Base-by-base conservation (phyloP, 176 grass and related monocot genomes). In the Puccinellia tenuiflora region DNA sequence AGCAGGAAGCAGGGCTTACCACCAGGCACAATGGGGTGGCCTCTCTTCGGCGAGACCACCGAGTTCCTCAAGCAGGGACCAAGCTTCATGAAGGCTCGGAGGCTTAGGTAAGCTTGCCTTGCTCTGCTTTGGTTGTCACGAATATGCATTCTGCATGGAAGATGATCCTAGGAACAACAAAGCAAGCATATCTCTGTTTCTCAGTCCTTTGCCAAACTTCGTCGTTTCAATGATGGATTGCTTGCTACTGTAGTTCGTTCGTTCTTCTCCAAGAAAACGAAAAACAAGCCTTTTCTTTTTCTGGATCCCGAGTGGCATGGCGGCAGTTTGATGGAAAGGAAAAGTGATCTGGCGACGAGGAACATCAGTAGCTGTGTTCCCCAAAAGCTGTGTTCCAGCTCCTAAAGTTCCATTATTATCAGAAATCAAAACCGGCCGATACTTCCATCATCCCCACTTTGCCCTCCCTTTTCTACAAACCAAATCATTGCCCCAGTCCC, bases 1-100 rank as follows among this genome's bases (percentile, higher is more conserved):
- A 91, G 89, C 79, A 66, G 94, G 73, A 87, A 85, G 75, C 75
- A 86, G 55, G 89, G 89, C 54, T 35, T 91, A 45, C 94, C 94
- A 80, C 94, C 91, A 3, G 94, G 94, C 50, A 97, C 94, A 84
- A 97, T 97, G 94, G 94, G 94, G n/a, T 97, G 94, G 94, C 94
- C 94, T 62, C 87, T 93, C 67, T 88, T 97, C 73, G 94, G 94
- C 47, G 94, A 97, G 88, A 97, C 94, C 43, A 97, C 94, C 24
- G 94, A 97, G 89, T 97, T 97, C 85, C 89, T 97, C 65, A 97
- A 93, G 86, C 91, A 93, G 53, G 94, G 91, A 0, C 94, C 94
- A 2, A 43, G 54, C 65, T 97, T 97, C 86, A 93, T 97, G 91
- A 97, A 93, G 89, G 80, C 80, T 16, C 78, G 88, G 73, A 91